Evolutionary conservation across 345 rosid genomes (phyloP).

Genomic region (Lumnitzera racemosa): DNA sequence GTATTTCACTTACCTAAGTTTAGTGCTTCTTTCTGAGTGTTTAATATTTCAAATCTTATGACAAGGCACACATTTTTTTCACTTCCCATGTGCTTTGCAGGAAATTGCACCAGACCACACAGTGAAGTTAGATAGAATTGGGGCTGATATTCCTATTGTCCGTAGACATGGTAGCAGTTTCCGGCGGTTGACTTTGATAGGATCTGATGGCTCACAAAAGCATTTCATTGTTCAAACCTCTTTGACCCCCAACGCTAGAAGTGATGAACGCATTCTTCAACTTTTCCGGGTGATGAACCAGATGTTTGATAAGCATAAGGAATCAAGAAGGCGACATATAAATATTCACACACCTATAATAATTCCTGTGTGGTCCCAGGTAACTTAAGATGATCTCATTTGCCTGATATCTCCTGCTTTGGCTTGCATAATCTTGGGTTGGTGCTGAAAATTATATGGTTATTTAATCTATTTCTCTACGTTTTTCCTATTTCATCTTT

Average conservation of each 20-base stretch:
- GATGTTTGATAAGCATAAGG: conserved; percentile 99
- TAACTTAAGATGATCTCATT: conserved; percentile 10
- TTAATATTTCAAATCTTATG: not conserved
- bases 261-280: conserved; percentile 94
- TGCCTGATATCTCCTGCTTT: not conserved
- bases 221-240: conserved; percentile 99
- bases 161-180: conserved; percentile 99
- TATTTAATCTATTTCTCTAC: too few relatives aligned
- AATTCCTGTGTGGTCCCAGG: conserved; percentile 99
- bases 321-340: conserved; percentile 85
- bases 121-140: conserved; percentile 82
- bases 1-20: too few relatives aligned
- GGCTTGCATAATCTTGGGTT: not conserved
- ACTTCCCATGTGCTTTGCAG: conserved; percentile 28
- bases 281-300: conserved; percentile 98
- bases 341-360: conserved; percentile 93
- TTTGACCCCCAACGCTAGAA: conserved; percentile 96
- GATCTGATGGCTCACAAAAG: conserved; percentile 93
- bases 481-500: too few relatives aligned
- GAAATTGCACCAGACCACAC: conserved; percentile 95
- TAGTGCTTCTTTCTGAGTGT: not conserved
- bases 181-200: conserved; percentile 89
- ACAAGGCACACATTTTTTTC: conserved; percentile 4
- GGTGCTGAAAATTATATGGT: too few relatives aligned
- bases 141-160: conserved; percentile 94